Evolutionary conservation across 371 early-diverging fungal genomes (phyloP).

Genomic region (Mortierella sp.): DNA sequence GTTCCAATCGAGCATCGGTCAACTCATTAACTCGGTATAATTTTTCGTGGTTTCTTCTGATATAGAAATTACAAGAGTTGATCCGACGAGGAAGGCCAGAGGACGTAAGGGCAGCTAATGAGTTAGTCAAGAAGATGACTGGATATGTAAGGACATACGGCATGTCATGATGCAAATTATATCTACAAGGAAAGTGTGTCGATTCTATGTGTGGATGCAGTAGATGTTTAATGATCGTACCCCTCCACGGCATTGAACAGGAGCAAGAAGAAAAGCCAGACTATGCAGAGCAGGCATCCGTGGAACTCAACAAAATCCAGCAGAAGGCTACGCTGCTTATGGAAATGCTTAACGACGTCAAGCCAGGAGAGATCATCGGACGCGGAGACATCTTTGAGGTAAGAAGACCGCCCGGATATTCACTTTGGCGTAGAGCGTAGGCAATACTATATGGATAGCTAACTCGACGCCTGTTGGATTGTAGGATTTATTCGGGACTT

Average conservation of each 20-base stretch:
- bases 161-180: too few relatives aligned
- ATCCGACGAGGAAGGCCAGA: conserved; percentile 93
- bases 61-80: conserved; percentile 93
- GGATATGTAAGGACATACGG: conserved; percentile 84
- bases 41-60: too few relatives aligned
- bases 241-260: neutral
- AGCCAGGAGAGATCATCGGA: conserved; percentile 72
- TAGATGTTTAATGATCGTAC: too few relatives aligned
- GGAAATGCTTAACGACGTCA: conserved; percentile 79
- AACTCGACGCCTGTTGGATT: neutral
- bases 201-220: too few relatives aligned
- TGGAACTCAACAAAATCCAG: conserved; percentile 85
- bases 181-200: too few relatives aligned
- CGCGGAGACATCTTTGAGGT: conserved; percentile 70
- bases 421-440: too few relatives aligned
- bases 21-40: too few relatives aligned
- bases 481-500: conserved; percentile 63
- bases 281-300: conserved; percentile 82
- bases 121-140: conserved; percentile 95
- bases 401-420: neutral
- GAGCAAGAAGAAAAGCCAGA: conserved; percentile 83
- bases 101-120: conserved; percentile 95
- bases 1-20: too few relatives aligned
- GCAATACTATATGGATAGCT: neutral
- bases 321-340: conserved; percentile 79